A percentile compares a stretch with the other conserved stretches of the same genome.
These are phyloP conservation scores for Aspergillus oerlinghausenensis DNA, from an alignment of 2,329 filamentous ascomycete genomes.

Conservation along the genomic window DNA sequence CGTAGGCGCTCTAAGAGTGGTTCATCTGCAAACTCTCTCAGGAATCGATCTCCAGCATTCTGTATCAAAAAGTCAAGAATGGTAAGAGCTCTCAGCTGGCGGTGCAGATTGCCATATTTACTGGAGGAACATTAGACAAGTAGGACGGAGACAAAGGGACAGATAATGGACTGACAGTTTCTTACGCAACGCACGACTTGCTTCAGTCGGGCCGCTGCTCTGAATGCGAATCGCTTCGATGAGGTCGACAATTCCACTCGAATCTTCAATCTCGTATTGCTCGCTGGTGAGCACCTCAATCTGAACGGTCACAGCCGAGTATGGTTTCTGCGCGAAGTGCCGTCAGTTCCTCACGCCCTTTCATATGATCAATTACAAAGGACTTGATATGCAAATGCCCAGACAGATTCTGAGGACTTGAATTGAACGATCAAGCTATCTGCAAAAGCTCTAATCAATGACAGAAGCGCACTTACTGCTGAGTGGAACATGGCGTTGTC, in stretches of 20 bases:
- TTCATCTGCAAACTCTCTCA: slow-evolving; percentile 83
- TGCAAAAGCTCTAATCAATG: not conserved
- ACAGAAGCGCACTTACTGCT: slow-evolving; percentile 20
- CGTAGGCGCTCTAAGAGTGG: slow-evolving; percentile 85
- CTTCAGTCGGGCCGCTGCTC: slow-evolving; percentile 77
- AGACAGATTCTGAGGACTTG: not conserved
- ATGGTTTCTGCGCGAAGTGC: slow-evolving; percentile 62
- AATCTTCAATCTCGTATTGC: slow-evolving; percentile 82
- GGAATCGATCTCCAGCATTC: slow-evolving; percentile 84
- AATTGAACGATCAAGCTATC: not conserved
- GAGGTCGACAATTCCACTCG: slow-evolving; percentile 86
- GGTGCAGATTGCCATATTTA: slow-evolving; percentile 93
- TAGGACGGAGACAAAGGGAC: not conserved
- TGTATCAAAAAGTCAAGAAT: slow-evolving; percentile 91
- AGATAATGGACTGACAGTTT: slow-evolving; percentile 61
- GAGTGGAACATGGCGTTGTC: slow-evolving; percentile 32
- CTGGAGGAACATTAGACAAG: slow-evolving; percentile 33
- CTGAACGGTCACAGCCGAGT: slow-evolving; percentile 87
- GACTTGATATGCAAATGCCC: not conserved
- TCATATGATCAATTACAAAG: not conserved
- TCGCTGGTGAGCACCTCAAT: slow-evolving; percentile 89
- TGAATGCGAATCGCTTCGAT: slow-evolving; percentile 93
- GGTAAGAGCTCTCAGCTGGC: slow-evolving; percentile 81
- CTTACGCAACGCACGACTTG: slow-evolving; percentile 87
- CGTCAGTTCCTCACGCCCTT: not conserved